Evolutionary conservation across 169 alveolate species (phyloP), one percentile per base, ranked within the genome.

Genomic region (Babesia divergens): DNA sequence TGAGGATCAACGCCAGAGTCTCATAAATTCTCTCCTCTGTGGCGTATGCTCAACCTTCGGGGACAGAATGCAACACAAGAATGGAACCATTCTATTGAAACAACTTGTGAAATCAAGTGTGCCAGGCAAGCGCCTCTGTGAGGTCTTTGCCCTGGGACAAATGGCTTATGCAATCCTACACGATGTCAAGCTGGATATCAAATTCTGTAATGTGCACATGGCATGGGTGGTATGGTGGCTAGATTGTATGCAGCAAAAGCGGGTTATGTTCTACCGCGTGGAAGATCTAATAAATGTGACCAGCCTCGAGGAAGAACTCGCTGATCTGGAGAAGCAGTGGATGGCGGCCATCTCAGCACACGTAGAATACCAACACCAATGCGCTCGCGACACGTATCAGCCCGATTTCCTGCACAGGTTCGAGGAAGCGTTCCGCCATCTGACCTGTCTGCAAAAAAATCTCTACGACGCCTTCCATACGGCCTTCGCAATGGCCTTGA

Each of bases 261-360:
- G 86, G 20, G 76, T 77, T 7, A 77, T 77, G 86, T 77, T 44
- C 60, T 74, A 77, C 69, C 80, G 54, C n/a, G 64, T 77, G 18
- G 74, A 77, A 40, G 54, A 49, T 53, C 65, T 66, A 37, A 24
- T 77, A 13, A 40, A n/a, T 47, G 31, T 56, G 24, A 50, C 22
- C 32, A 46, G 54, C 35, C 56, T 77, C 24, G 51, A 35, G 28
- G 62, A 44, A 32, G 51, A 24, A 43, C 42, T 69, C 18, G 35
- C 42, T 26, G 37, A 29, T 24, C 44, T 77, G 29, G 69, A 77
- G 43, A 14, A 28, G n/a, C 80, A 77, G 49, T 77, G 86, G 86
- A 50, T 47, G 16, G 82, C 52, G 34, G 86, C 86, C 55, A 40
- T 62, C 9, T 62, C 47, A 0, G 46, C 72, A 6, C 72, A 62